Evolutionary conservation across 768 basidiomycete genomes (phyloP).

Genomic region (Lactarius quietus): DNA sequence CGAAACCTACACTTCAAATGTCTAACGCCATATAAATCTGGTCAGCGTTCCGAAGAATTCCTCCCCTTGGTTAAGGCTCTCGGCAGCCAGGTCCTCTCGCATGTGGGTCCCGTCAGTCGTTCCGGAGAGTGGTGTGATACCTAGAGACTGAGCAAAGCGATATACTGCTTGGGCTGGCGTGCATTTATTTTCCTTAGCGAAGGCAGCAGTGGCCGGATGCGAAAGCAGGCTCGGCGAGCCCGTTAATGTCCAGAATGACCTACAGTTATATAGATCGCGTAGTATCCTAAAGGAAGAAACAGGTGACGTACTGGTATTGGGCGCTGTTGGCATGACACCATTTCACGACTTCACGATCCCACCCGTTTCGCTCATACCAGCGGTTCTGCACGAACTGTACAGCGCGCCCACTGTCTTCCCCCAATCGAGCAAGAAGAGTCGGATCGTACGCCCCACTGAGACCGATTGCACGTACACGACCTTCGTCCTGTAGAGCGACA

Average conservation of each 20-base stretch:
- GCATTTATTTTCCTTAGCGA: conserved; percentile 46
- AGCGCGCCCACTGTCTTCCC: conserved; percentile 43
- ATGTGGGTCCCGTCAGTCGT: conserved; percentile 67
- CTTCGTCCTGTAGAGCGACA: conserved; percentile 58
- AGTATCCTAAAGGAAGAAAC: conserved; percentile 1
- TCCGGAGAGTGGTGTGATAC: conserved; percentile 71
- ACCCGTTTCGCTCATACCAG: conserved; percentile 79
- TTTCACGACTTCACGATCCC: conserved; percentile 61
- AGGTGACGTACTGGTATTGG: conserved; percentile 60
- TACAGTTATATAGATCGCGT: conserved; percentile 30
- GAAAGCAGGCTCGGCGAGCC: conserved; percentile 64
- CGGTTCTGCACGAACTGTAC: conserved; percentile 80
- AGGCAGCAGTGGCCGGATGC: conserved; percentile 43
- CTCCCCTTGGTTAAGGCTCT: conserved; percentile 36
- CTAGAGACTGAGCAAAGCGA: conserved; percentile 61
- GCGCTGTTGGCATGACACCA: conserved; percentile 63
- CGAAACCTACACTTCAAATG: not conserved
- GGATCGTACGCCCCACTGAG: conserved; percentile 78
- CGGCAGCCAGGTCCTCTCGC: conserved; percentile 56
- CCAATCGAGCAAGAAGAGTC: conserved; percentile 48
- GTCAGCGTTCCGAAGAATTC: conserved; percentile 31
- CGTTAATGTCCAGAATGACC: conserved; percentile 85
- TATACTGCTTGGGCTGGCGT: conserved; percentile 67
- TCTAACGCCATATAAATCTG: conserved; percentile 34
- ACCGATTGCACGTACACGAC: conserved; percentile 62